Conservation (phyloP, 495 filamentous ascomycete genomes). For the Thermothielavioides terrestris region DNA sequence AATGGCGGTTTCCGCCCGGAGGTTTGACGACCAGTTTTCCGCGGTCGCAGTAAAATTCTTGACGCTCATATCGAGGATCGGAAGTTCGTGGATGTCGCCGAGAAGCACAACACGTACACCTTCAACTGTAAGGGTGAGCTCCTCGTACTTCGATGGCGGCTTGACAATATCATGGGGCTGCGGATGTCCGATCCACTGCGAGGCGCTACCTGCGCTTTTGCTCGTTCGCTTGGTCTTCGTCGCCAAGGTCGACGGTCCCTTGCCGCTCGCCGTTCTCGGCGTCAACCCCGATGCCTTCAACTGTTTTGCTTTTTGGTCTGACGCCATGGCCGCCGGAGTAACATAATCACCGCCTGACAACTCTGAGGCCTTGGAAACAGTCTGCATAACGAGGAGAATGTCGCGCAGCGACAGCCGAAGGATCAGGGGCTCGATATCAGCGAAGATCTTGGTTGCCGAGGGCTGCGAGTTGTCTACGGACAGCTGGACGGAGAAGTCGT, state of each 20-base stretch:
- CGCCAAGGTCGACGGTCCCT: constrained; percentile 50
- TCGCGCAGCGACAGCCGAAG: constrained; percentile 86
- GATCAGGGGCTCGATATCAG: constrained; percentile 88
- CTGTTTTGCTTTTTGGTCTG: constrained; percentile 55
- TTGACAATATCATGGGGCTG: constrained; percentile 30
- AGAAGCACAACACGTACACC: constrained; percentile 92
- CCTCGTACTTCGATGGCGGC: constrained; percentile 50
- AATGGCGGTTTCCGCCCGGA: constrained; percentile 80
- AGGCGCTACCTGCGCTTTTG: constrained; percentile 13
- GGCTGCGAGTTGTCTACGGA: constrained; percentile 76
- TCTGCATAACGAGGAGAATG: constrained; percentile 88
- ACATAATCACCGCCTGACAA: constrained; percentile 56
- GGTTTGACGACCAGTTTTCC: constrained; percentile 79
- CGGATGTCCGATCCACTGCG: constrained; percentile 4
- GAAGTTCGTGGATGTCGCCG: constrained; percentile 89
- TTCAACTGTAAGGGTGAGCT: constrained; percentile 72
- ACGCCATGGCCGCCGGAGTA: constrained; percentile 24
- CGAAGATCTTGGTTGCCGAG: constrained; percentile 65
- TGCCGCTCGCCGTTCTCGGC: constrained; percentile 57
- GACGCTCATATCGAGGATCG: constrained; percentile 87
- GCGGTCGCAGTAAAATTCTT: constrained; percentile 79
- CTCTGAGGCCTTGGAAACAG: constrained; percentile 85
- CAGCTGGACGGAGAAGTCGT: constrained; percentile 87
- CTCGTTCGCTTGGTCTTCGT: constrained; percentile 24
- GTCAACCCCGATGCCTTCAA: constrained; percentile 49